Base-by-base conservation (phyloP, 2,329 filamentous ascomycete species). In the Blastomyces silverae region DNA sequence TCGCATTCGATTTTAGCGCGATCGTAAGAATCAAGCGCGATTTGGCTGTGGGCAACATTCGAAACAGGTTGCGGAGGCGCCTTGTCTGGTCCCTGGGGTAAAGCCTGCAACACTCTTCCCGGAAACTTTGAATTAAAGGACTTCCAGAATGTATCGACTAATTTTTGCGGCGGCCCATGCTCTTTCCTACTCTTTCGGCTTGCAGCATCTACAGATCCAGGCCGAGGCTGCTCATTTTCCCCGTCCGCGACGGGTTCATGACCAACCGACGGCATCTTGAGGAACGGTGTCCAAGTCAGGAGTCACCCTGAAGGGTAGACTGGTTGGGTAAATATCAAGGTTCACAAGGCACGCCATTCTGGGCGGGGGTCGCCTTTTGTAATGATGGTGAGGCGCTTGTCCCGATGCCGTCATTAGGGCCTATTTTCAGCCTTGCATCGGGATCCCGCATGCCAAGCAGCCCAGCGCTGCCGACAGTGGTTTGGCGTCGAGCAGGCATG, bases 61-160 rank as follows among this genome's bases (percentile, higher is more conserved):
- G 83, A 82, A 37, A 85, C 83, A 34, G 85, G 84, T 65, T 82
- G 83, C 65, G 86, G 83, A 44, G 85, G 83, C 72, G 84, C 79
- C 68, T 89, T 89, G 65, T 86, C 83, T 22, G 37, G n/a, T 15
- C 34, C 42, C 5, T 37, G 53, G 0, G 89, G 89, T 15, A 92
- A 82, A 56, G 91, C 82, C 0, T 85, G 88, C 39, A 86, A 88
- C 28, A 89, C 87, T 79, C 90, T 90, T 20, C 89, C 89, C 0
- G 89, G 89, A 34, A 83, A 82, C 71, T 87, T 89, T 62, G 87
- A 86, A 17, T 83, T 87, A 70, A 91, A 91, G 65, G 85, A 86
- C 62, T 81, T 77, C 89, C 89, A 92, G 72, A 91, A 91, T 66
- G 88, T 84, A 69, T 90, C 84, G 64, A 92, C 84, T 34, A 80